phyloP scores from a whole-genome alignment of 2,329 filamentous ascomycete genomes.

The Colletotrichum godetiae region DNA sequence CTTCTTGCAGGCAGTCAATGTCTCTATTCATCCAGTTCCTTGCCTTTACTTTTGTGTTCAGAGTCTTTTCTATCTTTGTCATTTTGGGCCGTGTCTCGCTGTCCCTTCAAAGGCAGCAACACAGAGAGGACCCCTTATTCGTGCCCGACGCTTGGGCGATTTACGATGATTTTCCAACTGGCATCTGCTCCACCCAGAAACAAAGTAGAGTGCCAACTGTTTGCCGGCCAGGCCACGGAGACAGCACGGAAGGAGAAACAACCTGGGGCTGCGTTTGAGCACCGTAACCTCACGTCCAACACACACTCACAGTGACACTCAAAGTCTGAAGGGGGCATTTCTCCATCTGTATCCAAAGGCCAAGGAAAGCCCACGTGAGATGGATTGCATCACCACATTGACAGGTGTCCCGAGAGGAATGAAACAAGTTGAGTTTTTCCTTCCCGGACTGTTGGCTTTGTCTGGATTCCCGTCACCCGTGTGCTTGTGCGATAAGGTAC shows the following conservation, averaged over 20 bases:
- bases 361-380: not conserved
- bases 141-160: conserved; percentile 3
- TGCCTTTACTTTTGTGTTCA: not conserved
- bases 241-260: conserved; percentile 14
- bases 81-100: no score
- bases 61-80: not conserved
- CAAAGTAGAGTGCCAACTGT: not conserved
- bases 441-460: not conserved
- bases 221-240: conserved; percentile 10
- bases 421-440: conserved; percentile 7
- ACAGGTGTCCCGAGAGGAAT: conserved; percentile 20
- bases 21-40: not conserved
- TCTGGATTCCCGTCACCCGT: not conserved
- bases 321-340: not conserved
- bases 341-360: not conserved
- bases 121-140: conserved; percentile 3
- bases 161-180: not conserved
- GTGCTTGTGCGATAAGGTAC: conserved; percentile 22
- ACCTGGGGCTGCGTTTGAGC: conserved; percentile 20
- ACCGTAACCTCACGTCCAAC: not conserved
- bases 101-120: not conserved
- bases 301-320: not conserved
- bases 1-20: not conserved
- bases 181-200: conserved; percentile 23
- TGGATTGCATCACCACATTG: conserved; percentile 11